Evolutionary conservation across 2,329 filamentous ascomycete genomes (phyloP), one percentile per base, ranked within the genome.

Genomic region (Trichoderma atroviride): DNA sequence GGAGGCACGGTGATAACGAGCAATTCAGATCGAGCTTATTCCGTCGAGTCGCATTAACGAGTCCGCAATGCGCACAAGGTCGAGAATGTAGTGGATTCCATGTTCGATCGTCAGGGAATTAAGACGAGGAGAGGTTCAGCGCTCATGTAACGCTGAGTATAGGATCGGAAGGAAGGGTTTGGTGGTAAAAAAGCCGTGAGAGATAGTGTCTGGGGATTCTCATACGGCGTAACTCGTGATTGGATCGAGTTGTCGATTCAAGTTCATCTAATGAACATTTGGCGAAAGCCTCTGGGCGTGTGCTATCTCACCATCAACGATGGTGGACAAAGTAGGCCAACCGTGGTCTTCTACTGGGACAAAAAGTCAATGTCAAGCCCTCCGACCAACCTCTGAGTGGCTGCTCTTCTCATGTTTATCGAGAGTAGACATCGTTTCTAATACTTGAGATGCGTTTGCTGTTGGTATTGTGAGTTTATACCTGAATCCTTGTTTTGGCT

Each of bases 81-180:
- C 1, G 61, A 64, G 9, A 31, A 35, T 24, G 52, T 56, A 4
- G 50, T 56, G 5, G 50, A 56, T 13, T 50, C 27, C 52, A 64
- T 64, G 19, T 56, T 56, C 22, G 19, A 56, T 19, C 35, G 33
- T 5, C 22, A 16, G 22, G 24, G 4, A 14, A 64, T 43, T 19
- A 56, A 56, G 52, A 56, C 56, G 50, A 64, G 35, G 61, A 43
- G 61, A 64, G 61, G 14, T 43, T 64, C 16, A 64, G 50, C 22
- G 35, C 52, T 22, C 43, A 68, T 40, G 43, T 59, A 4, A 9
- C 11, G 11, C 27, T 9, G 57, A 68, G 16, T 33, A 56, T 11
- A 24, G 11, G 2, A 29, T 10, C 16, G 6, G 50, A 43, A 24
- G 14, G 50, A 43, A 29, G 1, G 33, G 0, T 1, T 24, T 14